Percentiles rank a stretch among this genome's conserved stretches.
Evolutionary conservation across 768 basidiomycete species (phyloP).

Genomic region (Calocera viscosa): DNA sequence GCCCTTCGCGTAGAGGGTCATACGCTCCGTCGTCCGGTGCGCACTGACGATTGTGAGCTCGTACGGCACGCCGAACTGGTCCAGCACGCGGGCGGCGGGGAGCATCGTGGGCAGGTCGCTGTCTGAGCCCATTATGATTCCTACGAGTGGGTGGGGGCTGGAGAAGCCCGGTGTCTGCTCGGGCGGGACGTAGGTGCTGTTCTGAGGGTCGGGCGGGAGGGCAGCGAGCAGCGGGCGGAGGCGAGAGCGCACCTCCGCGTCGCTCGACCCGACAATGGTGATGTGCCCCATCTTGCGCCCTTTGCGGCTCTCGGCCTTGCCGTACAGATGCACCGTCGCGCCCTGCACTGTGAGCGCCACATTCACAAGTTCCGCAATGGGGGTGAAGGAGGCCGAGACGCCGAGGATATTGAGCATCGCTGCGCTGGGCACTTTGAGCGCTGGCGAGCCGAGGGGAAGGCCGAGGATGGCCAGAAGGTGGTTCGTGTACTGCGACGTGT

Average conservation of each 20-base stretch:
- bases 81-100: constrained; percentile 72
- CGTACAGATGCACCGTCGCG: constrained; percentile 78
- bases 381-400: constrained; percentile 49
- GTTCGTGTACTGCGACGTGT: constrained; percentile 94
- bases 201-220: constrained; percentile 33
- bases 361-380: constrained; percentile 36
- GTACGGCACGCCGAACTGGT: constrained; percentile 72
- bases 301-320: constrained; percentile 78
- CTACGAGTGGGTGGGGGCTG: constrained; percentile 62
- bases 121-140: constrained; percentile 97
- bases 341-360: constrained; percentile 60
- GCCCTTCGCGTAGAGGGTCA: constrained; percentile 67
- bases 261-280: constrained; percentile 71
- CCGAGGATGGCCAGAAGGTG: constrained; percentile 89
- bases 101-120: constrained; percentile 93
- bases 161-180: constrained; percentile 39
- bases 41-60: constrained; percentile 95
- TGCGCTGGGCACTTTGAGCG: constrained; percentile 71
- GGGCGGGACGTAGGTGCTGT: constrained; percentile 37
- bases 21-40: constrained; percentile 80
- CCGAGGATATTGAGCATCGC: constrained; percentile 95
- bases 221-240: constrained; percentile 63
- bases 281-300: constrained; percentile 98
- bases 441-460: constrained; percentile 78
- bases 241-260: constrained; percentile 54